Conservation (phyloP, 805 yeast species). For the Candida saitoana region DNA sequence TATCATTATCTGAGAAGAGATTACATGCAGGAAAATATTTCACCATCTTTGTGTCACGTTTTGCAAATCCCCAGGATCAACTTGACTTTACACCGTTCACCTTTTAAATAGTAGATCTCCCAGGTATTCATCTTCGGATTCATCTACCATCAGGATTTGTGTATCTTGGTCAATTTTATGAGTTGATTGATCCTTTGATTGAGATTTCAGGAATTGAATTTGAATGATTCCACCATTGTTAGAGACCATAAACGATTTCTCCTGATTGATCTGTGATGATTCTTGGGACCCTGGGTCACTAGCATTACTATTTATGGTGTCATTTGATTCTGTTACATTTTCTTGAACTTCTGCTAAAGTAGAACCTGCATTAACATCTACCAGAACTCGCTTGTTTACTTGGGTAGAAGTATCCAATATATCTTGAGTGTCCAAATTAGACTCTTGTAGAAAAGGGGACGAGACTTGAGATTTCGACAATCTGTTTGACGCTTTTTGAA, state of each 20-base stretch:
- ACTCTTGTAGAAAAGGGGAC: background rate
- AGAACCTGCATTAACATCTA: background rate
- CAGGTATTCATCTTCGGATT: conserved; percentile 29
- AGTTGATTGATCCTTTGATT: background rate
- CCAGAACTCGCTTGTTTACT: background rate
- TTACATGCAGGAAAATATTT: conserved; percentile 1
- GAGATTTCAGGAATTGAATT: conserved; percentile 1
- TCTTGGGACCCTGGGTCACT: background rate
- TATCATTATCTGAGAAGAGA: conserved; percentile 4
- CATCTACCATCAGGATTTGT: conserved; percentile 24
- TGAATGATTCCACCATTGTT: background rate
- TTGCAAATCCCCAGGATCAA: background rate
- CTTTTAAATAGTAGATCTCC: conserved; percentile 15
- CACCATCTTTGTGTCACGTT: background rate
- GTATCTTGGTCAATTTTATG: background rate
- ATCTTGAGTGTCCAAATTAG: background rate
- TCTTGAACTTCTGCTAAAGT: background rate
- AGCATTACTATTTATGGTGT: background rate
- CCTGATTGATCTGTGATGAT: background rate
- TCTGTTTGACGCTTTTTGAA: conserved; percentile 2
- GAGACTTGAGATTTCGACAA: conserved; percentile 1
- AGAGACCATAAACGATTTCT: background rate
- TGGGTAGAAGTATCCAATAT: conserved; percentile 2
- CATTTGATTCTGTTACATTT: background rate
- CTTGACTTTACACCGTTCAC: too few relatives aligned